Percentiles rank a stretch among this genome's conserved stretches.
These are phyloP conservation scores for Mycena rebaudengoi DNA, from an alignment of 768 basidiomycete genomes.

Conservation along the genomic window DNA sequence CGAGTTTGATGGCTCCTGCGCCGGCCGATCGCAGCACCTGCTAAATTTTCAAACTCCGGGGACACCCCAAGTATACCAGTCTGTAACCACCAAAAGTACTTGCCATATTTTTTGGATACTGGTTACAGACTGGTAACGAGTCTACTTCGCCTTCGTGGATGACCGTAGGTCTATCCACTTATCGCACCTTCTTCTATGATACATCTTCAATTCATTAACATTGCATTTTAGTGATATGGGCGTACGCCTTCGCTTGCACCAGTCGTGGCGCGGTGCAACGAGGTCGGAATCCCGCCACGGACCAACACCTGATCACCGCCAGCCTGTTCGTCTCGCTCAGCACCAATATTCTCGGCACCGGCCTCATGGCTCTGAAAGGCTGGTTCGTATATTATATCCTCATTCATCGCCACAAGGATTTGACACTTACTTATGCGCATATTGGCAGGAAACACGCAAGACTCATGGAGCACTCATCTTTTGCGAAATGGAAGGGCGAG, in stretches of 20 bases:
- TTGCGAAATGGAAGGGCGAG: not conserved
- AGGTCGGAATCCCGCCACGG: not conserved
- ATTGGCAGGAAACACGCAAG: not conserved
- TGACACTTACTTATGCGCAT: not conserved
- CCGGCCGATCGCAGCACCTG: too few relatives aligned
- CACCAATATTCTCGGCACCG: not conserved
- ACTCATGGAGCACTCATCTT: not conserved
- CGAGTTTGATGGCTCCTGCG: too few relatives aligned
- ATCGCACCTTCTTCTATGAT: too few relatives aligned
- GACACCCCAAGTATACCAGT: too few relatives aligned
- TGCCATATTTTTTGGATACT: too few relatives aligned
- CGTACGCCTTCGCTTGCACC: not conserved
- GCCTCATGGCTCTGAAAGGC: not conserved
- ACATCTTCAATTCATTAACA: too few relatives aligned
- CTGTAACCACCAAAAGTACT: too few relatives aligned
- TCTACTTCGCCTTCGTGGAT: too few relatives aligned
- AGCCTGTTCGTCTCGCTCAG: not conserved
- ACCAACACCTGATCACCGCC: not conserved
- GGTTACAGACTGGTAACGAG: too few relatives aligned
- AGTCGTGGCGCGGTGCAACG: not conserved
- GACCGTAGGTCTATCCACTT: too few relatives aligned
- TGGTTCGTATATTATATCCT: not conserved
- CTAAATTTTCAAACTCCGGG: too few relatives aligned
- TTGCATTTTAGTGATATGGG: not conserved
- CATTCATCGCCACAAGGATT: too few relatives aligned